Evolutionary conservation across 192 early-diverging fungal genomes (phyloP), one percentile per base, ranked within the genome.

Genomic region (Gigaspora rosea): DNA sequence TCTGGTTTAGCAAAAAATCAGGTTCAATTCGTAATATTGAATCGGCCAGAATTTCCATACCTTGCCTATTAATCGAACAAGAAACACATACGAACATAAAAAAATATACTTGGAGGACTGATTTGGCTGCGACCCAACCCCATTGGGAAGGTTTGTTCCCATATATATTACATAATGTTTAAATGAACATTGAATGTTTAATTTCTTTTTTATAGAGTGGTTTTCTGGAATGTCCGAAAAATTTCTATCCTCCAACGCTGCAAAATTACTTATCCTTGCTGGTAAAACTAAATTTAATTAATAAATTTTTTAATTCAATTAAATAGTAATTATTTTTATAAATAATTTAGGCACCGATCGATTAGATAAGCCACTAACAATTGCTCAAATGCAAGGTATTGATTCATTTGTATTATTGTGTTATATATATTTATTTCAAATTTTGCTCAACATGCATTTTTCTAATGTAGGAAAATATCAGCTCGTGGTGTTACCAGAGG

Each of bases 341-440:
- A 50, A 12, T 54, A 20, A 52, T 8, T 46, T 18, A 85, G 84
- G 90, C 10, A 88, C 92, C 0, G 93, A 94, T 82, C 84, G 92
- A 46, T 75, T 94, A 78, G 93, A 94, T 70, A 94, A 89, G 68
- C 84, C 89, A 18, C 83, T 94, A 58, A 88, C 88, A 67, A 93
- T 94, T 80, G 92, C 87, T 0, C 92, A 93, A 72, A 94, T 94
- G 93, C 93, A 94, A 81, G 93, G 75, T 76, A 66, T 18, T 20
- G 18, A 71, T 56, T 41, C 0, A n/a, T 27, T 32, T 27, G 61
- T 52, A 56, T 27, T 67, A 16, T 64, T 46, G 36, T 13, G 18
- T 57, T 57, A 32, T 72, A 15, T 65, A 57, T 4, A 56, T 50
- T 8, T 65, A 35, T 27, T 51, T n/a, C 18, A 52, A 76, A 63